These are phyloP conservation scores for Candida succiphila DNA, from an alignment of 805 yeast species.

Conservation along the genomic window DNA sequence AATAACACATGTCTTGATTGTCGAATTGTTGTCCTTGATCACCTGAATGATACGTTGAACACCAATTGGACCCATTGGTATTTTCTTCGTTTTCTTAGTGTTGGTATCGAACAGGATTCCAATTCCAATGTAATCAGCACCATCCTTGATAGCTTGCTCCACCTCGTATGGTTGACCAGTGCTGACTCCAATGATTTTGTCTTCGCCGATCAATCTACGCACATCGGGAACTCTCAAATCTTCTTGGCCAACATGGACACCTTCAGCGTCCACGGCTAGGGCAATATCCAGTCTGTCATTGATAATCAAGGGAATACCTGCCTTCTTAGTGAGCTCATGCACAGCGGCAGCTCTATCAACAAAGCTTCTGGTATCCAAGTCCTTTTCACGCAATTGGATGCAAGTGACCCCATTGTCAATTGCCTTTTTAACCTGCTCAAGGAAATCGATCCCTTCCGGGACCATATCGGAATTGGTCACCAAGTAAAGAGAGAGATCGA, in stretches of 20 bases:
- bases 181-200: slow-evolving; percentile 73
- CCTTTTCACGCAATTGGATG: slow-evolving; percentile 78
- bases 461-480: slow-evolving; percentile 76
- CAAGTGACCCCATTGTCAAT: slow-evolving; percentile 67
- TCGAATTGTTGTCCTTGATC: slow-evolving; percentile 24
- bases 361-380: slow-evolving; percentile 57
- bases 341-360: slow-evolving; percentile 50
- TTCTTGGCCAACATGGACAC: slow-evolving; percentile 88
- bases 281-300: slow-evolving; percentile 88
- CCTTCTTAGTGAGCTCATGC: slow-evolving; percentile 48
- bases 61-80: slow-evolving; percentile 66
- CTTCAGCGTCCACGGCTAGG: slow-evolving; percentile 81
- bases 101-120: slow-evolving; percentile 69
- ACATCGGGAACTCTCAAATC: slow-evolving; percentile 63
- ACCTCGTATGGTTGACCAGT: slow-evolving; percentile 54
- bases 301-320: slow-evolving; percentile 67
- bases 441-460: slow-evolving; percentile 46
- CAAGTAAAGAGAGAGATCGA: slow-evolving; percentile 57
- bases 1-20: slow-evolving; percentile 60
- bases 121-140: slow-evolving; percentile 72
- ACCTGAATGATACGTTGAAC: slow-evolving; percentile 41
- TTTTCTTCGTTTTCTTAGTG: slow-evolving; percentile 51
- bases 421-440: slow-evolving; percentile 54
- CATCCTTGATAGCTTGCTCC: slow-evolving; percentile 34
- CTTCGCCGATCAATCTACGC: slow-evolving; percentile 56